Evolutionary conservation across 164 flowering plant species (phyloP).

Genomic region (Vitis cinerea): DNA sequence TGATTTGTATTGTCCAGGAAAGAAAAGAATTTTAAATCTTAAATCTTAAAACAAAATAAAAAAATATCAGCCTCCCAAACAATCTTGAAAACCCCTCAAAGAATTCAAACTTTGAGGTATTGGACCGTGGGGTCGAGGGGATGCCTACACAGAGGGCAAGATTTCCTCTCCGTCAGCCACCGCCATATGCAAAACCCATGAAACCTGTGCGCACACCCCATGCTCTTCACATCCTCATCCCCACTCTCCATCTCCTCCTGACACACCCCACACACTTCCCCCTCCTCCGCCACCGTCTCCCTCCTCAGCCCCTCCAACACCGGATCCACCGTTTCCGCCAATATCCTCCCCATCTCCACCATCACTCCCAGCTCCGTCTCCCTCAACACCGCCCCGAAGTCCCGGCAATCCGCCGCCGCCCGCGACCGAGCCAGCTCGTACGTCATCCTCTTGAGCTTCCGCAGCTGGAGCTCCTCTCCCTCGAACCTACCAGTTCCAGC

Average conservation of each 20-base stretch:
- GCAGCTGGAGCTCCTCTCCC: neutral
- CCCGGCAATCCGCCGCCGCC: neutral
- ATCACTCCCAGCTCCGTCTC: neutral
- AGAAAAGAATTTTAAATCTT: too few species aligned
- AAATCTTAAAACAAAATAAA: too few species aligned
- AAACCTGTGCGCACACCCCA: slow-evolving; percentile 1
- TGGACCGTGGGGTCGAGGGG: too few species aligned
- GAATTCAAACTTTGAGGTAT: too few species aligned
- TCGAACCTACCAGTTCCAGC: neutral
- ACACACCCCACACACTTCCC: slow-evolving; percentile 9
- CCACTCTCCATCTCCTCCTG: slow-evolving; percentile 4
- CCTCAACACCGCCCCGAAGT: neutral
- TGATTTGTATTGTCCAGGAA: too few species aligned
- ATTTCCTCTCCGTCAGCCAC: neutral
- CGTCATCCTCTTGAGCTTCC: neutral
- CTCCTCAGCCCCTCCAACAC: neutral
- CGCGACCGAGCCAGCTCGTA: neutral
- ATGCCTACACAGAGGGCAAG: neutral
- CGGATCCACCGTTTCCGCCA: slow-evolving; percentile 4
- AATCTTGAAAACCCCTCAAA: too few species aligned
- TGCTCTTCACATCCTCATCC: slow-evolving; percentile 1
- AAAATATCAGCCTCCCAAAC: too few species aligned
- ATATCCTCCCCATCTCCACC: neutral
- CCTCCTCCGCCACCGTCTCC: neutral
- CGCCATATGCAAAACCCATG: slow-evolving; percentile 3